Conservation (phyloP, 495 filamentous ascomycete genomes). For the Xylaria venustula region DNA sequence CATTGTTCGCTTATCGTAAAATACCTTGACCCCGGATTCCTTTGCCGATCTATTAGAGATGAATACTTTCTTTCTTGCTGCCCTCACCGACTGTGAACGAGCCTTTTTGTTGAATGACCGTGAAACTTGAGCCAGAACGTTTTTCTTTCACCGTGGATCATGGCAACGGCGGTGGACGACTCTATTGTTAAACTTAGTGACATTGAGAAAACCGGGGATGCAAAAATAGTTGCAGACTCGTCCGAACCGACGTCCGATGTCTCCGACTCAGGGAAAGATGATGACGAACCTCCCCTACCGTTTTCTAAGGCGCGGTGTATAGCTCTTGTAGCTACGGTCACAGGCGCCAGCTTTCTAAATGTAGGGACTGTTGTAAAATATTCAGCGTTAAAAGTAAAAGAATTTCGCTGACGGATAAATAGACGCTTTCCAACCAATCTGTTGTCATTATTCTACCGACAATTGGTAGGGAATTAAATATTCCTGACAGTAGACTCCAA, state of each 20-base stretch:
- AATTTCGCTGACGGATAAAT: neutral
- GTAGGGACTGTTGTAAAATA: too few species aligned
- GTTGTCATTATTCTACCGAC: slow-evolving; percentile 62
- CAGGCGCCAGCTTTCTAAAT: slow-evolving; percentile 56
- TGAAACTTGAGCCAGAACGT: neutral
- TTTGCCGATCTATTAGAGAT: too few species aligned
- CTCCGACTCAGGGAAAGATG: slow-evolving; percentile 16
- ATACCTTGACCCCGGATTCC: neutral
- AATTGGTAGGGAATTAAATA: slow-evolving; percentile 52
- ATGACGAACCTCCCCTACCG: slow-evolving; percentile 25
- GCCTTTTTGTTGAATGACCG: too few species aligned
- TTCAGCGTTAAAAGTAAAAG: too few species aligned
- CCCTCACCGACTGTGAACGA: too few species aligned
- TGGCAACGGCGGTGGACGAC: neutral
- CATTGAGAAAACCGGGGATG: neutral
- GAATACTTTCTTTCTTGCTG: too few species aligned
- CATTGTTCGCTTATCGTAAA: neutral
- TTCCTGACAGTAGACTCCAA: slow-evolving; percentile 57
- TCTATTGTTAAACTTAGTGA: neutral
- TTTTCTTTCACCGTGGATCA: neutral
- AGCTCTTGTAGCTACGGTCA: slow-evolving; percentile 47
- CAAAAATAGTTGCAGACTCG: neutral
- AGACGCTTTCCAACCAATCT: slow-evolving; percentile 60
- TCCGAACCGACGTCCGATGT: slow-evolving; percentile 9
- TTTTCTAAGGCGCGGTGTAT: slow-evolving; percentile 48